Base-by-base conservation (phyloP, 164 flowering plant genomes). In the Brasenia schreberi region DNA sequence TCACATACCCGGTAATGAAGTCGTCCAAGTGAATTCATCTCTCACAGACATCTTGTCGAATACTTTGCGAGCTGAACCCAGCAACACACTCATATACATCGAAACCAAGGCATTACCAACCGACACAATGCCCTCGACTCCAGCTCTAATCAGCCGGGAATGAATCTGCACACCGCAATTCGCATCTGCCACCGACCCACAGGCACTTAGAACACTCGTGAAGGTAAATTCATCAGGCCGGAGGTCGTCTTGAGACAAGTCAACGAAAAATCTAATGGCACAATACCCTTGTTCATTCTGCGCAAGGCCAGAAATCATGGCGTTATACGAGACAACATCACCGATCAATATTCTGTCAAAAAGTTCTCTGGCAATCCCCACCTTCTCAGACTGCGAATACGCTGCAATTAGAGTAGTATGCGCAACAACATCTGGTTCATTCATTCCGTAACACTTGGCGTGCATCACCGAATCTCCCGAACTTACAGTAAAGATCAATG, bases 1-100 rank as follows among this genome's bases (percentile, higher is more conserved):
- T 73, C 83, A 85, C 86, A 80, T 85, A 90, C 49, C 97, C 95
- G 3, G 92, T 77, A 67, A 90, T 88, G 72, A 90, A 1, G 89
- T 85, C 0, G 92, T 88, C 89, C 89, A 87, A 0, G 97, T 63
- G 66, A 88, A 66, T 66, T 90, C 91, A 76, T 88, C 89, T 66
- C 68, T 85, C 52, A 44, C 61, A 0, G 66, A 68, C 87, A 86
- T 84, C 65, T 78, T 87, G 67, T 83, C 81, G 77, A 90, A 88
- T 65, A 90, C n/a, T 70, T 70, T 79, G 61, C 83, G 73, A 49
- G 90, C 92, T 16, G 78, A 68, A 23, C 42, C 70, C 80, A 81
- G 66, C 60, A 78, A 70, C 5, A 49, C 80, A 64, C 90, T 85
- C 43, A 88, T 81, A 65, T 88, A 88, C 64, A 79, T 79, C 12